These are phyloP conservation scores for Letharia columbiana DNA, from an alignment of 495 filamentous ascomycete species.

Conservation along the genomic window DNA sequence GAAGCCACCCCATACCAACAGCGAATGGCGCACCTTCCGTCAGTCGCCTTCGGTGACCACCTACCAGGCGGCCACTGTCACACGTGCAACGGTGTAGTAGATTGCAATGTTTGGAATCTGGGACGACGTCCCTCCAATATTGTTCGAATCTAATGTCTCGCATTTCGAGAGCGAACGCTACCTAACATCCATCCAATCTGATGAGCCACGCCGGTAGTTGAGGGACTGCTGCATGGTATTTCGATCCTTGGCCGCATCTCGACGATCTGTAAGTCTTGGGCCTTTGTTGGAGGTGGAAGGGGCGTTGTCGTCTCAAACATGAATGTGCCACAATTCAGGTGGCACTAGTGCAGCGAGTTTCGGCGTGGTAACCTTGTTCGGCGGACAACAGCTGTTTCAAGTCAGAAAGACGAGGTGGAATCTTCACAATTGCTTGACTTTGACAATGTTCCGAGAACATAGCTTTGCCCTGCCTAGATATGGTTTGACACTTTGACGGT, in stretches of 20 bases:
- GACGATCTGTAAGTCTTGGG: too few relatives aligned
- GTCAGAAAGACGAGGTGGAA: background rate
- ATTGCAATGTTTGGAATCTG: background rate
- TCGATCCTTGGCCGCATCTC: background rate
- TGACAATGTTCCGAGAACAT: background rate
- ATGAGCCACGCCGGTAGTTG: background rate
- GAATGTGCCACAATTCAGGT: background rate
- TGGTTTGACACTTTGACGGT: background rate
- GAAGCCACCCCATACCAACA: background rate
- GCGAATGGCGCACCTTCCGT: background rate
- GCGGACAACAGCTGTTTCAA: slow-evolving; percentile 5
- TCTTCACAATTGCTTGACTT: background rate
- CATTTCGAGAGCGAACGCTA: background rate
- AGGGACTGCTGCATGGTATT: background rate
- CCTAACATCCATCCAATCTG: background rate
- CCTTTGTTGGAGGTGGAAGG: background rate
- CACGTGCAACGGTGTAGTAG: background rate
- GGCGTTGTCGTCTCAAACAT: slow-evolving; percentile 2
- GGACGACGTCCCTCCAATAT: slow-evolving; percentile 1
- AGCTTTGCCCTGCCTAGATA: background rate
- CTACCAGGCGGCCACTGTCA: background rate
- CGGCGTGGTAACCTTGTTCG: background rate
- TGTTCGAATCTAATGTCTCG: background rate
- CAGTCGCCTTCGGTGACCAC: background rate
- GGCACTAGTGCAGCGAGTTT: slow-evolving; percentile 2